Conservation (phyloP, 108 stramenopile genomes). For the Nitzschia palea region DNA sequence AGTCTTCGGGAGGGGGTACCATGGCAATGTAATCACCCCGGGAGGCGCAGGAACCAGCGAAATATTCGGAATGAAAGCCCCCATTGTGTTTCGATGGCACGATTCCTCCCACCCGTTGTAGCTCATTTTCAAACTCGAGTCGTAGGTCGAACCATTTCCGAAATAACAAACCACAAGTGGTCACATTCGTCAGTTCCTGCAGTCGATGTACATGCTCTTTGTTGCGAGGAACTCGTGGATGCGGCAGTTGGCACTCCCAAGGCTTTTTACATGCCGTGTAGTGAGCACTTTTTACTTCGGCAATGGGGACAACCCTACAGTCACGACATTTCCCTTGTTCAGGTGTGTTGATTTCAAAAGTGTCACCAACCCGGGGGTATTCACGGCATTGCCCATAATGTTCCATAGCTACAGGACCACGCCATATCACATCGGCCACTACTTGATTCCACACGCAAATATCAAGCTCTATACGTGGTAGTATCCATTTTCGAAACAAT, state of each 20-base stretch:
- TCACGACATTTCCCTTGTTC: constrained; percentile 59
- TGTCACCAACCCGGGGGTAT: constrained; percentile 46
- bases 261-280: constrained; percentile 81
- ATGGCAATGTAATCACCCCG: constrained; percentile 51
- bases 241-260: constrained; percentile 63
- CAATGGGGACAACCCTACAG: constrained; percentile 60
- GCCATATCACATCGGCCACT: constrained; percentile 49
- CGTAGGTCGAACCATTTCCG: constrained; percentile 61
- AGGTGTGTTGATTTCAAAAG: constrained; percentile 43
- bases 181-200: constrained; percentile 60
- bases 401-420: constrained; percentile 55
- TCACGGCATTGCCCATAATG: constrained; percentile 66
- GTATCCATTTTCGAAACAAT: no score
- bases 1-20: constrained; percentile 34
- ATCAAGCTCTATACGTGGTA: constrained; percentile 48
- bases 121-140: constrained; percentile 48
- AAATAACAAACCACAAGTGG: constrained; percentile 55
- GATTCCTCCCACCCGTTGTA: constrained; percentile 38
- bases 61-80: constrained; percentile 45
- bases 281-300: constrained; percentile 56
- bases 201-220: constrained; percentile 55
- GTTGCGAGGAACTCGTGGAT: constrained; percentile 54
- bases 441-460: constrained; percentile 51
- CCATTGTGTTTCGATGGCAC: constrained; percentile 37
- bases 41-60: constrained; percentile 58